Percentiles rank a stretch among this genome's conserved stretches.
Conservation (phyloP, 495 filamentous ascomycete species). For the Cetradonia linearis region DNA sequence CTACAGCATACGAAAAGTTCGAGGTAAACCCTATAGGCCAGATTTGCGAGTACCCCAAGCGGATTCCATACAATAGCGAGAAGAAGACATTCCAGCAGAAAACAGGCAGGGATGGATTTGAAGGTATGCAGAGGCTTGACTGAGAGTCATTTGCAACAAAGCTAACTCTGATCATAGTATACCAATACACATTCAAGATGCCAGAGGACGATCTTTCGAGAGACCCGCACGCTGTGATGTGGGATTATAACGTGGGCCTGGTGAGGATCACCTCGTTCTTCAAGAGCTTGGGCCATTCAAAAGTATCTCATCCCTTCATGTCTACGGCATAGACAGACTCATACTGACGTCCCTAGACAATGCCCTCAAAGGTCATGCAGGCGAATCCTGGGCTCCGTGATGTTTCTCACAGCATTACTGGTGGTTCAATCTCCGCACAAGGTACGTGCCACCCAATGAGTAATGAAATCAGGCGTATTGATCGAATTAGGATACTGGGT, state of each 20-base stretch:
- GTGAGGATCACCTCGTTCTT: conserved; percentile 93
- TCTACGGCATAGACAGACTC: not conserved
- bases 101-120: conserved; percentile 78
- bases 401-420: conserved; percentile 88
- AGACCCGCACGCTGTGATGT: conserved; percentile 65
- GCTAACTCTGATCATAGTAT: conserved; percentile 46
- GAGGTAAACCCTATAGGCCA: conserved; percentile 55
- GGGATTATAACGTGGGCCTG: conserved; percentile 95
- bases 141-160: not conserved
- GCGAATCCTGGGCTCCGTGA: conserved; percentile 71
- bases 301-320: conserved; percentile 43
- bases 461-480: conserved; percentile 13
- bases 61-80: conserved; percentile 87
- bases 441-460: conserved; percentile 40
- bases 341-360: conserved; percentile 47
- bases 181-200: conserved; percentile 77
- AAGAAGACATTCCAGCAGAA: conserved; percentile 79
- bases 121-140: conserved; percentile 47
- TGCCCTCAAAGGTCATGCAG: conserved; percentile 68
- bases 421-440: conserved; percentile 80
- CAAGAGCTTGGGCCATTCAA: conserved; percentile 76
- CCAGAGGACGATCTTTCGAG: conserved; percentile 48
- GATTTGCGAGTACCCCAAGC: conserved; percentile 58
- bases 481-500: conserved; percentile 80
- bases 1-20: conserved; percentile 48